phyloP scores from a whole-genome alignment of 768 basidiomycete genomes.

The Naganishia vaughanmartiniae region DNA sequence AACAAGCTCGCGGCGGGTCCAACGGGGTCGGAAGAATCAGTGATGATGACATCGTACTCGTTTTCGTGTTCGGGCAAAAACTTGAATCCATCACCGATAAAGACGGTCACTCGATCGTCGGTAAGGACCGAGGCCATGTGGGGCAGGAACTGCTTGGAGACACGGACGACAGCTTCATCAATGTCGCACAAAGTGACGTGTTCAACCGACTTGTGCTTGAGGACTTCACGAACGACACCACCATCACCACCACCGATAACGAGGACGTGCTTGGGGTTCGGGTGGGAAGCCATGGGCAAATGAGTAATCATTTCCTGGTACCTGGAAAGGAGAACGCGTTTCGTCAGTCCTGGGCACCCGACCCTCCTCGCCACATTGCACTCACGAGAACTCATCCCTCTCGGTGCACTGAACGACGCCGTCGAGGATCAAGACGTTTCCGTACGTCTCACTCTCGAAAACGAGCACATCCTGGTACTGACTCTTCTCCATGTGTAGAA shows the following conservation, averaged over 20 bases:
- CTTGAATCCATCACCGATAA: conserved; percentile 94
- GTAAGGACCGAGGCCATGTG: conserved; percentile 84
- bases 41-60: conserved; percentile 95
- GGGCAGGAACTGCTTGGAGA: conserved; percentile 87
- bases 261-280: conserved; percentile 90
- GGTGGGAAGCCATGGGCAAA: conserved; percentile 91
- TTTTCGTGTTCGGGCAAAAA: conserved; percentile 84
- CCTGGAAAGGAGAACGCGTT: not conserved
- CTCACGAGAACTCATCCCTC: conserved; percentile 89
- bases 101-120: conserved; percentile 72
- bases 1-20: conserved; percentile 92
- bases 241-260: conserved; percentile 99
- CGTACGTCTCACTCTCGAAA: conserved; percentile 91
- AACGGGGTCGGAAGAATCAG: conserved; percentile 96
- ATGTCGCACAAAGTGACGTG: conserved; percentile 95
- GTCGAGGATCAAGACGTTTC: conserved; percentile 94
- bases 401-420: conserved; percentile 96
- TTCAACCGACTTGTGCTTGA: conserved; percentile 88
- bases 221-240: conserved; percentile 92
- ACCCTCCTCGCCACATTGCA: not conserved
- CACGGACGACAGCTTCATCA: conserved; percentile 93
- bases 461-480: conserved; percentile 95
- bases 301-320: conserved; percentile 99
- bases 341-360: not conserved
- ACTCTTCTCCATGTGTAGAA: conserved; percentile 89